phyloP scores from a whole-genome alignment of 2,329 filamentous ascomycete species.

The Bisporella sp. region DNA sequence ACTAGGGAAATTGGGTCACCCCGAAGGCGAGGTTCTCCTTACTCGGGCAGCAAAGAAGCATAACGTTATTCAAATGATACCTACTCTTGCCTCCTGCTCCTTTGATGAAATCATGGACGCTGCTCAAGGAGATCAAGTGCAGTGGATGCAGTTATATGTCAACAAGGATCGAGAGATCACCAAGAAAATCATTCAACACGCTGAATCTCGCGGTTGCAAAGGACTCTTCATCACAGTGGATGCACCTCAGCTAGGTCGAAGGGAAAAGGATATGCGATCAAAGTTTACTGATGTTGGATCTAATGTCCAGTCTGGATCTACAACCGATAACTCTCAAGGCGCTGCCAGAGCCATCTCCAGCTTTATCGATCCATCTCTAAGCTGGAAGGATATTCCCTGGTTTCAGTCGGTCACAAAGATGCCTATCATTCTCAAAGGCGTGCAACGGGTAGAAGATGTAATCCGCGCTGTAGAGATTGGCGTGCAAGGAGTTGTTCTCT shows the following conservation, averaged over 20 bases:
- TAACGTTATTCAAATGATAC: slow-evolving; percentile 96
- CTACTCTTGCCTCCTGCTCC: slow-evolving; percentile 90
- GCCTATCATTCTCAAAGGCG: slow-evolving; percentile 94
- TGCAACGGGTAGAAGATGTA: slow-evolving; percentile 94
- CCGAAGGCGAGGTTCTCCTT: slow-evolving; percentile 87
- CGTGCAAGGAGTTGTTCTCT: slow-evolving; percentile 84
- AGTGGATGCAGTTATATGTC: slow-evolving; percentile 93
- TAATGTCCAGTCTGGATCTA: slow-evolving; percentile 68
- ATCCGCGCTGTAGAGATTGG: slow-evolving; percentile 76
- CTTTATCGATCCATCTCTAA: slow-evolving; percentile 92
- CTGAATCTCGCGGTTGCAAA: slow-evolving; percentile 85
- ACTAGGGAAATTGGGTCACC: slow-evolving; percentile 87
- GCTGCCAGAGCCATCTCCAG: slow-evolving; percentile 90
- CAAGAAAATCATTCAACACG: slow-evolving; percentile 81
- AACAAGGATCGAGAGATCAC: slow-evolving; percentile 95
- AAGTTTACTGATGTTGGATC: slow-evolving; percentile 84
- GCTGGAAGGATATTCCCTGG: slow-evolving; percentile 93
- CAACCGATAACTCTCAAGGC: slow-evolving; percentile 82
- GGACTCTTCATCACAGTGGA: slow-evolving; percentile 98
- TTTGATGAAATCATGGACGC: slow-evolving; percentile 97
- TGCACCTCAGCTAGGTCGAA: slow-evolving; percentile 85
- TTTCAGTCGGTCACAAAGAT: slow-evolving; percentile 85
- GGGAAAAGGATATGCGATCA: slow-evolving; percentile 95
- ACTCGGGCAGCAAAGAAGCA: slow-evolving; percentile 80
- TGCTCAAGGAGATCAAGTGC: slow-evolving; percentile 68